Percentiles rank a stretch among this genome's conserved stretches.
Evolutionary conservation across 352 stramenopile species (phyloP).

Genomic region (Blastocystis sp.): DNA sequence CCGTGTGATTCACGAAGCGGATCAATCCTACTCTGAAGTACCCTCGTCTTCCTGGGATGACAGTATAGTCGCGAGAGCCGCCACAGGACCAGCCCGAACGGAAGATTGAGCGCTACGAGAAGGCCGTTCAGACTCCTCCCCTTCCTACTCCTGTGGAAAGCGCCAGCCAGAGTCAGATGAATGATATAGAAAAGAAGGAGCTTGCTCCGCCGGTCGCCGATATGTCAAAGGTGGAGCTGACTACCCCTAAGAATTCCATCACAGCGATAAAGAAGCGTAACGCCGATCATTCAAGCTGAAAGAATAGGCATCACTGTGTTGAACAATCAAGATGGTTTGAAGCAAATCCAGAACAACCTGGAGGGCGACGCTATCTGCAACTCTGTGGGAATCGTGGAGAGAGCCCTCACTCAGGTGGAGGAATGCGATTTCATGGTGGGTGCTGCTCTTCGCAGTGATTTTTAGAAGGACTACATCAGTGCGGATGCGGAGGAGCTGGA

Average conservation of each 20-base stretch:
- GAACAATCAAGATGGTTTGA: constrained; percentile 14
- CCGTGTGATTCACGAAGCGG: not conserved
- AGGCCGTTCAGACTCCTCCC: constrained; percentile 20
- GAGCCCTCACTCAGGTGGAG: constrained; percentile 35
- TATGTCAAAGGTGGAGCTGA: too few relatives aligned
- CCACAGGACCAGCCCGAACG: not conserved
- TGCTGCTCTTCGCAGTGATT: not conserved
- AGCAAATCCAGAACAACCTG: constrained; percentile 22
- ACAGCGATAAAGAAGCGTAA: constrained; percentile 64
- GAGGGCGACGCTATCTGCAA: constrained; percentile 7
- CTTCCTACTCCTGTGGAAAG: not conserved
- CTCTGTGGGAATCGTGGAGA: constrained; percentile 49
- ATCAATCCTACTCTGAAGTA: constrained; percentile 32
- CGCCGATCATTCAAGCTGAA: not conserved
- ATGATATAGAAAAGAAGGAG: too few relatives aligned
- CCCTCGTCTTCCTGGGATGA: not conserved
- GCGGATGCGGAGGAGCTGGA: not conserved
- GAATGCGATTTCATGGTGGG: constrained; percentile 57
- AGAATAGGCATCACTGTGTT: constrained; percentile 34
- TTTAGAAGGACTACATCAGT: constrained; percentile 46
- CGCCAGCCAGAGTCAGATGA: not conserved
- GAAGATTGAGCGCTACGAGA: constrained; percentile 41
- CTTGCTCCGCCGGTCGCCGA: too few relatives aligned
- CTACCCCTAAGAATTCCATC: constrained; percentile 39
- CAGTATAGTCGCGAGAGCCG: not conserved